Conservation (phyloP, 768 basidiomycete species). For the Russula olivacea region DNA sequence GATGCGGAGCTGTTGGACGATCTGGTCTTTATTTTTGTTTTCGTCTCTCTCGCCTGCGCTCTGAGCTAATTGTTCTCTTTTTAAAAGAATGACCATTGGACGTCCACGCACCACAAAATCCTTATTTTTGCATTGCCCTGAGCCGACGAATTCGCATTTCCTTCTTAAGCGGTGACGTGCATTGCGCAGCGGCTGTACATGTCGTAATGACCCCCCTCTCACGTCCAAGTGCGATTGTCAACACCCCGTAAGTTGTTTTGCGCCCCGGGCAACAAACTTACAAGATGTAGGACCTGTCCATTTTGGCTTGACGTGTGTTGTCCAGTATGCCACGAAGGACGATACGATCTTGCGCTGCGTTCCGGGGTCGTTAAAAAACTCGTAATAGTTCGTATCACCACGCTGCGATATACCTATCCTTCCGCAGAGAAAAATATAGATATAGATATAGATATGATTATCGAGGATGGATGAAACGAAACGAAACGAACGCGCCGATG, state of each 20-base stretch:
- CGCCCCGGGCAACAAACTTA: constrained; percentile 40
- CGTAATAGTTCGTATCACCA: constrained; percentile 86
- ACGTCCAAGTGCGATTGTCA: constrained; percentile 78
- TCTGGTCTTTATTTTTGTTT: constrained; percentile 40
- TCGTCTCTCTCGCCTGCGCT: constrained; percentile 30
- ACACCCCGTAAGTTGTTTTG: constrained; percentile 69
- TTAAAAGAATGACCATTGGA: constrained; percentile 86
- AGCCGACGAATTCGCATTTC: constrained; percentile 64
- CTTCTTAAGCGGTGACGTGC: constrained; percentile 90
- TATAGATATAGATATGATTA: constrained; percentile 52
- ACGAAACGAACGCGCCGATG: constrained; percentile 50
- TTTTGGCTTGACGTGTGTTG: constrained; percentile 50
- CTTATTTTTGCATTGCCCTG: constrained; percentile 35
- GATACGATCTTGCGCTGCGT: constrained; percentile 49
- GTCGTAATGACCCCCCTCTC: constrained; percentile 6
- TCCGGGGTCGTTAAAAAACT: constrained; percentile 63
- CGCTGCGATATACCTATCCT: constrained; percentile 74
- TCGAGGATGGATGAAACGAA: not conserved
- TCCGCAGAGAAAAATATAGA: not conserved
- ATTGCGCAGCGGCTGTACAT: constrained; percentile 70
- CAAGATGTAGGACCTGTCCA: constrained; percentile 63
- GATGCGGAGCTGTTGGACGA: constrained; percentile 94
- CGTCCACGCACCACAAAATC: constrained; percentile 73
- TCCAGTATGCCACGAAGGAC: constrained; percentile 60
- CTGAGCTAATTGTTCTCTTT: not conserved